Evolutionary conservation across 176 grass and related monocot genomes (phyloP), one percentile per base, ranked within the genome.

Genomic region (Carex kokanica): DNA sequence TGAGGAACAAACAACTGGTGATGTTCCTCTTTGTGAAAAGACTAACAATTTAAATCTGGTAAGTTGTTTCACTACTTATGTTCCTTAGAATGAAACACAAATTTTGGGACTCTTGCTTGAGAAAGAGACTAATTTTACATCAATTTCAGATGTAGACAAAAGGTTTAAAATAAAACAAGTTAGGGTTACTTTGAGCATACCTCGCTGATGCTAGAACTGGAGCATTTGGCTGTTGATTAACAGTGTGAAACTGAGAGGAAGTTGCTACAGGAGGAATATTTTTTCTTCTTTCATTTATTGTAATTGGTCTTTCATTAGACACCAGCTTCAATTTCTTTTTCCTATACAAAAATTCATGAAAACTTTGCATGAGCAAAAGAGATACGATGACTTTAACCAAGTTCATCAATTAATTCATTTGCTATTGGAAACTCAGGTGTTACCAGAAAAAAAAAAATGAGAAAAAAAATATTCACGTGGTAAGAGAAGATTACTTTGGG

Each of bases 261-360:
- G 70, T 43, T 52, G 40, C 70, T 12, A 61, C 79, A 14, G 58
- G 17, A 16, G 59, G 41, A 6, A 24, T 25, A 47, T 27, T 0
- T 45, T 63, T 81, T 45, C 16, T 25, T 3, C 18, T 81, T 51
- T 60, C 40, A 81, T 81, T 47, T 15, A 47, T 64, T 8, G 5
- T 24, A 81, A 24, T 18, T 49, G 59, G 79, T 8, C 59, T 81
- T 47, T 64, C 79, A 81, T 49, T 21, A 64, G 29, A 5, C 12
- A 43, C 34, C n/a, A 25, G 59, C 57, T 64, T 81, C 34, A 64
- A 6, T 81, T 81, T 81, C 34, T 81, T 81, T n/a, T 62, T 64
- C 57, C 27, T 74, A 51, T 18, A 52, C 4, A 23, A 25, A 52
- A 74, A 43, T 24, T 51, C 18, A 80, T 49, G 27, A 64, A 81